A percentile compares a stretch with the other conserved stretches of the same genome.
Evolutionary conservation across 305 asterid species (phyloP).

Genomic region (Solanum aculeatissimum): DNA sequence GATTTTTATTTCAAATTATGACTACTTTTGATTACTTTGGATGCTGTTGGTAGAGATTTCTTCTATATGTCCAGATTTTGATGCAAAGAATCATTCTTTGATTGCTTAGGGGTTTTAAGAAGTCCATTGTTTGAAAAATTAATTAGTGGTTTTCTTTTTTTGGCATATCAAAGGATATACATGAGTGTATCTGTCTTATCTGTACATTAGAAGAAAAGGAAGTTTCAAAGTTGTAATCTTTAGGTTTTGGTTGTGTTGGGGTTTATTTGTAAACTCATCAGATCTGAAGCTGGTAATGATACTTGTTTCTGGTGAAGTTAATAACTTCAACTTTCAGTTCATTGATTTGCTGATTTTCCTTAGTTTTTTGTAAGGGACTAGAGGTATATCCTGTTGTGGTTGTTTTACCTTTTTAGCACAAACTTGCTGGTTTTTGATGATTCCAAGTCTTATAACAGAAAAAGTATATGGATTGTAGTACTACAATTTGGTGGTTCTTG

Average conservation of each 20-base stretch:
- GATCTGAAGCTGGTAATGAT: background rate
- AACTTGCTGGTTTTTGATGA: background rate
- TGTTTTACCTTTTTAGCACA: background rate
- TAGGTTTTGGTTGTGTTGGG: background rate
- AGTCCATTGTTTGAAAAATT: background rate
- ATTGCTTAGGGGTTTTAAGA: slow-evolving; percentile 21
- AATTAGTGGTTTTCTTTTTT: background rate
- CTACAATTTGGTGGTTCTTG: background rate
- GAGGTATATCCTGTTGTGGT: background rate
- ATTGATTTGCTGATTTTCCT: background rate
- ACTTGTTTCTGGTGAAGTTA: background rate
- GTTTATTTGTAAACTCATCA: background rate
- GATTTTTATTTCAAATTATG: background rate
- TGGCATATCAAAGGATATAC: background rate
- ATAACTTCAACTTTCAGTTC: background rate
- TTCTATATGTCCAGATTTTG: background rate
- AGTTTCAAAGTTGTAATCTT: background rate
- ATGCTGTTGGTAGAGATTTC: background rate
- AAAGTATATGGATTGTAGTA: background rate
- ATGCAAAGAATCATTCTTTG: slow-evolving; percentile 4
- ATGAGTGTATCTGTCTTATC: background rate
- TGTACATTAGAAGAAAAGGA: background rate
- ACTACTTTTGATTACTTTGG: background rate
- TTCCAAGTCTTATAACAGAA: background rate
- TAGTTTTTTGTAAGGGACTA: background rate